Conservation (phyloP, 2,329 filamentous ascomycete genomes). For the Colletotrichum lentis region DNA sequence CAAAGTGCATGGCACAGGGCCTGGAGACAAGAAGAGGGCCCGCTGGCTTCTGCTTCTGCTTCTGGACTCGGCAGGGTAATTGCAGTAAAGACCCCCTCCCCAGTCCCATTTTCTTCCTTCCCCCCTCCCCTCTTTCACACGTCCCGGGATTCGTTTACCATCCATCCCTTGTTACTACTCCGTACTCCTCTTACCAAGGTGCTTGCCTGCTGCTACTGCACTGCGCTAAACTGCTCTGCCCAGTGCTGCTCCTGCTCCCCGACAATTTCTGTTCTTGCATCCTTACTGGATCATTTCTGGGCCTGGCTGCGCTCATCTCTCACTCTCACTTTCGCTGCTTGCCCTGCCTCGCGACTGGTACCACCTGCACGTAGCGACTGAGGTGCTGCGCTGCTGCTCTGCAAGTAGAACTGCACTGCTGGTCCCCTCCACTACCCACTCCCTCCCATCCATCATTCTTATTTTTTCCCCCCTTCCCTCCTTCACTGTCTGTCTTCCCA, state of each 20-base stretch:
- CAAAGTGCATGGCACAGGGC: slow-evolving; percentile 6
- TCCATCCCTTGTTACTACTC: slow-evolving; percentile 5
- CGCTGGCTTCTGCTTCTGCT: background rate
- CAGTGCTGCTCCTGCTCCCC: slow-evolving; percentile 13
- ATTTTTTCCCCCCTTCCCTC: slow-evolving; percentile 39
- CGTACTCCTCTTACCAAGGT: background rate
- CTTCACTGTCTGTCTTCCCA: slow-evolving; percentile 41
- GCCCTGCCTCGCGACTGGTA: slow-evolving; percentile 12
- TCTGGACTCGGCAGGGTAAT: slow-evolving; percentile 10
- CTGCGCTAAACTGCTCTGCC: background rate
- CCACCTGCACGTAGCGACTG: slow-evolving; percentile 5
- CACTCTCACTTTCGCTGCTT: slow-evolving; percentile 1
- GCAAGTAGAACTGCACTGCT: slow-evolving; percentile 25
- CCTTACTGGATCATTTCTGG: slow-evolving; percentile 1
- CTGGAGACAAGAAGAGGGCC: slow-evolving; percentile 7
- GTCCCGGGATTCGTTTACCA: slow-evolving; percentile 6
- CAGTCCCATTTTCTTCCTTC: slow-evolving; percentile 4
- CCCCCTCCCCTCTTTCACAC: background rate
- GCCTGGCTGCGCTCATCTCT: slow-evolving; percentile 3
- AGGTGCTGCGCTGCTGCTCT: slow-evolving; percentile 1
- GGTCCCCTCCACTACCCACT: slow-evolving; percentile 28
- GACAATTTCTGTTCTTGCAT: slow-evolving; percentile 2
- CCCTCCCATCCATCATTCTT: slow-evolving; percentile 9
- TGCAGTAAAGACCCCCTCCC: background rate
- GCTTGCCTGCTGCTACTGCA: background rate